A percentile compares a stretch with the other conserved stretches of the same genome.
These are phyloP conservation scores for Ceratobasidium sp. DNA, from an alignment of 1,284 basidiomycete genomes.

Conservation along the genomic window DNA sequence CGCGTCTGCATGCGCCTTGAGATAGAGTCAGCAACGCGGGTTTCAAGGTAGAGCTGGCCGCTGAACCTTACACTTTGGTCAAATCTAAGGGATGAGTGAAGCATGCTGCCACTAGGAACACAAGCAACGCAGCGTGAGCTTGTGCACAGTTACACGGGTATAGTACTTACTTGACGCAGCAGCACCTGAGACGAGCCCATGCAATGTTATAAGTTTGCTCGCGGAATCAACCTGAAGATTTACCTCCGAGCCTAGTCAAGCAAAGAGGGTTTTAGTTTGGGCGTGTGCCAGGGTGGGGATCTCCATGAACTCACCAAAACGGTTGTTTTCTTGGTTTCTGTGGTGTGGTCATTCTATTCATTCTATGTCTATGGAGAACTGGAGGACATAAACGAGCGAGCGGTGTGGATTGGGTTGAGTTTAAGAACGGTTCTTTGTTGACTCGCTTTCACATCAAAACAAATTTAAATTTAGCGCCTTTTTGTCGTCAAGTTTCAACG, in stretches of 20 bases:
- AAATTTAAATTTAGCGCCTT: constrained; percentile 39
- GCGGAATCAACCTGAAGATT: constrained; percentile 51
- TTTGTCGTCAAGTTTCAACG: constrained; percentile 8
- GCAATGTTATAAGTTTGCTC: constrained; percentile 36
- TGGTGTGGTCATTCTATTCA: constrained; percentile 29
- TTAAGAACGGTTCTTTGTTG: constrained; percentile 2
- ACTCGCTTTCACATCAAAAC: constrained; percentile 32
- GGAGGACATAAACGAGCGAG: constrained; percentile 34
- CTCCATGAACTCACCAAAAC: constrained; percentile 25
- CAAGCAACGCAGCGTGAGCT: constrained; percentile 33
- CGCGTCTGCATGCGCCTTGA: constrained; percentile 77
- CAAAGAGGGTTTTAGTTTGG: constrained; percentile 18
- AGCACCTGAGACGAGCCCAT: constrained; percentile 61
- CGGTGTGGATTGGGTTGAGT: constrained; percentile 16
- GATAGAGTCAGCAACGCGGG: neutral
- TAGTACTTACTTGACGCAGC: constrained; percentile 75
- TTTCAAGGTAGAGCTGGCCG: neutral
- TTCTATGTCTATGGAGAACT: constrained; percentile 14
- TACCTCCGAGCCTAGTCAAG: constrained; percentile 73
- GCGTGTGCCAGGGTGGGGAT: neutral
- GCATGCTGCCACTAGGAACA: constrained; percentile 77
- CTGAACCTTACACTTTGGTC: constrained; percentile 75
- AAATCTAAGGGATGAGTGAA: constrained; percentile 89
- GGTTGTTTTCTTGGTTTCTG: constrained; percentile 39
- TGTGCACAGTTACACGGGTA: constrained; percentile 13